Conservation (phyloP, 2,329 filamentous ascomycete genomes). For the Aspergillus pseudotamarii region DNA sequence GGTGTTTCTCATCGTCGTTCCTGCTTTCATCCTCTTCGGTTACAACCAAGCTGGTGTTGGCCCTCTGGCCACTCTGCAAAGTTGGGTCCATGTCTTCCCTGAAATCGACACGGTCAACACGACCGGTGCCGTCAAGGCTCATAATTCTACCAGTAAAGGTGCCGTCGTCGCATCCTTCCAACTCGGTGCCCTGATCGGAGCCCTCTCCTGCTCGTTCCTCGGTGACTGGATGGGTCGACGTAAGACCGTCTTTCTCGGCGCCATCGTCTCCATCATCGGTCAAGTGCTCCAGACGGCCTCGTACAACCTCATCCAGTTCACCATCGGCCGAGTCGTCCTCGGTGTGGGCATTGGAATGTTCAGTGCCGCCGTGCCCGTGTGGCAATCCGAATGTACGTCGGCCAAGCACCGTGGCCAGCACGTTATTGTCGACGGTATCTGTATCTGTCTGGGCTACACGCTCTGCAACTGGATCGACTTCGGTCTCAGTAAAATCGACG, state of each 20-base stretch:
- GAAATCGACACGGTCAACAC: slow-evolving; percentile 53
- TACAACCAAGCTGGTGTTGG: slow-evolving; percentile 31
- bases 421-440: slow-evolving; percentile 52
- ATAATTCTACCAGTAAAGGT: slow-evolving; percentile 29
- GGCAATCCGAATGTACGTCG: slow-evolving; percentile 53
- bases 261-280: slow-evolving; percentile 29
- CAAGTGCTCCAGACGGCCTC: slow-evolving; percentile 47
- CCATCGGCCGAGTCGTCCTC: slow-evolving; percentile 51
- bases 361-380: slow-evolving; percentile 52
- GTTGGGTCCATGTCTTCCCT: slow-evolving; percentile 54
- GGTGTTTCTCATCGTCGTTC: slow-evolving; percentile 25
- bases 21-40: slow-evolving; percentile 29
- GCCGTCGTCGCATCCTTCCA: slow-evolving; percentile 31
- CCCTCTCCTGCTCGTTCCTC: slow-evolving; percentile 24
- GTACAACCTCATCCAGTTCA: slow-evolving; percentile 48
- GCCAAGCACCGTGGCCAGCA: slow-evolving; percentile 52
- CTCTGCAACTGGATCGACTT: slow-evolving; percentile 51
- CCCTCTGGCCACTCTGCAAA: slow-evolving; percentile 25
- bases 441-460: slow-evolving; percentile 37
- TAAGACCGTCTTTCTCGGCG: slow-evolving; percentile 50
- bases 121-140: slow-evolving; percentile 16
- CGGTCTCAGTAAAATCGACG: slow-evolving; percentile 49
- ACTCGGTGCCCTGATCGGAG: slow-evolving; percentile 25
- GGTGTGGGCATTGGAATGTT: slow-evolving; percentile 54
- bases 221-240: slow-evolving; percentile 54